Evolutionary conservation across 2,329 filamentous ascomycete genomes (phyloP).

Genomic region (Zelopaecilomyces penicillatus): DNA sequence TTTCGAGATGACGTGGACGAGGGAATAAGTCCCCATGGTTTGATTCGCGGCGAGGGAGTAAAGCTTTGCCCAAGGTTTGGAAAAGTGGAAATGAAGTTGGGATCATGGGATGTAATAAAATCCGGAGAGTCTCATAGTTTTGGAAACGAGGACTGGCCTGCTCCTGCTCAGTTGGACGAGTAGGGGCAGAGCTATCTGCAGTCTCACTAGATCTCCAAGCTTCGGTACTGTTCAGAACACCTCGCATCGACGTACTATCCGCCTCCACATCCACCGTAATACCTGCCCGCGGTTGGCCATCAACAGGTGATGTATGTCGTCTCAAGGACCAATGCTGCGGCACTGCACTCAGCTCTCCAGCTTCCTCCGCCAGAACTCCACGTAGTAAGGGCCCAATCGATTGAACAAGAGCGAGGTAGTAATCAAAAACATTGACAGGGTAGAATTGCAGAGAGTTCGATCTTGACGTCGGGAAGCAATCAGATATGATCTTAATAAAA

Average conservation of each 20-base stretch:
- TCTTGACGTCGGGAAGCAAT: constrained; percentile 64
- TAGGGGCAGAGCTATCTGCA: constrained; percentile 15
- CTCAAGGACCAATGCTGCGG: constrained; percentile 55
- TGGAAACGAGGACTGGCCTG: constrained; percentile 40
- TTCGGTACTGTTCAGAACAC: constrained; percentile 21
- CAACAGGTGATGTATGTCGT: constrained; percentile 20
- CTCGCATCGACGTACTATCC: constrained; percentile 24
- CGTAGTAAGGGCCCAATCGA: constrained; percentile 71
- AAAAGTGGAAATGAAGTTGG: constrained; percentile 77
- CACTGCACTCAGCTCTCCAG: constrained; percentile 63
- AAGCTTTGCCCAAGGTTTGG: constrained; percentile 72
- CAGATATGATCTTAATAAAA: constrained; percentile 64
- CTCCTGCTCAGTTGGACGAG: constrained; percentile 34
- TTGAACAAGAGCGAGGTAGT: constrained; percentile 66
- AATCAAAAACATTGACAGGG: constrained; percentile 74
- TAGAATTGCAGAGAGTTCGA: constrained; percentile 59
- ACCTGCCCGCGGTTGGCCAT: constrained; percentile 11
- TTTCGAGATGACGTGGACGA: constrained; percentile 43
- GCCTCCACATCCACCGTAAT: constrained; percentile 15
- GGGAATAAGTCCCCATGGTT: constrained; percentile 49
- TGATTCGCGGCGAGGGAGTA: constrained; percentile 62
- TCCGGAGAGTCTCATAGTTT: constrained; percentile 71
- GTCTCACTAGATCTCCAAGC: constrained; percentile 18
- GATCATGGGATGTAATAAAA: constrained; percentile 69
- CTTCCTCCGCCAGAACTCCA: constrained; percentile 77